phyloP scores from a whole-genome alignment of 2,329 filamentous ascomycete genomes.

The Pseudogymnoascus sp. region DNA sequence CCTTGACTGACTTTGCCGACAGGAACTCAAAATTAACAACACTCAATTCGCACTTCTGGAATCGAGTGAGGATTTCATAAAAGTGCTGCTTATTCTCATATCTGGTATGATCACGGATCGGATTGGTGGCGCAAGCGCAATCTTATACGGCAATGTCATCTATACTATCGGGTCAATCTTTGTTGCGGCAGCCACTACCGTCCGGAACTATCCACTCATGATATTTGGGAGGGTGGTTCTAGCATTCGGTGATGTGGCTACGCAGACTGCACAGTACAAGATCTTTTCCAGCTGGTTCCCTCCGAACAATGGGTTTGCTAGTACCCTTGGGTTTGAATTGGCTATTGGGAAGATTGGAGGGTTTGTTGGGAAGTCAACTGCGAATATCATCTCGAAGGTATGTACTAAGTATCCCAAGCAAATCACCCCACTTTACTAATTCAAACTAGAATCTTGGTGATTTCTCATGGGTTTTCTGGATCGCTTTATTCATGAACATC shows the following conservation, averaged over 20 bases:
- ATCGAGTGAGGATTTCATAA: slow-evolving; percentile 58
- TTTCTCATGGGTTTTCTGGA: slow-evolving; percentile 59
- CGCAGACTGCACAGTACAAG: slow-evolving; percentile 59
- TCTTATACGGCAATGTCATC: slow-evolving; percentile 56
- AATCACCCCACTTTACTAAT: not conserved
- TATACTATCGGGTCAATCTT: slow-evolving; percentile 53
- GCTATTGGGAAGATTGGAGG: slow-evolving; percentile 55
- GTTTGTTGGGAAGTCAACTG: slow-evolving; percentile 54
- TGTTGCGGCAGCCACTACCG: slow-evolving; percentile 50
- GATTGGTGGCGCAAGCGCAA: slow-evolving; percentile 51
- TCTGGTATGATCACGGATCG: slow-evolving; percentile 53
- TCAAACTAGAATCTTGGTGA: slow-evolving; percentile 44
- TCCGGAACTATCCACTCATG: slow-evolving; percentile 55
- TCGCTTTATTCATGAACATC: slow-evolving; percentile 56
- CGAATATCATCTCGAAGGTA: slow-evolving; percentile 50
- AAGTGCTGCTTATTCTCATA: slow-evolving; percentile 47
- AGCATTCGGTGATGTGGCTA: slow-evolving; percentile 56
- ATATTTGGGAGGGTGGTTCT: slow-evolving; percentile 50
- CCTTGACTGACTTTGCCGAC: not conserved
- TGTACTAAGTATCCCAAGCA: not conserved
- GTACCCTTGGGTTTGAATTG: slow-evolving; percentile 54
- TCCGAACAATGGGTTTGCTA: slow-evolving; percentile 55
- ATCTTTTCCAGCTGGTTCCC: slow-evolving; percentile 61
- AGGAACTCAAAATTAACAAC: slow-evolving; percentile 53
- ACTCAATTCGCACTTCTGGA: slow-evolving; percentile 53